A percentile compares a stretch with the other conserved stretches of the same genome.
Evolutionary conservation across 768 basidiomycete genomes (phyloP).

Genomic region (Auriscalpium microsporum): DNA sequence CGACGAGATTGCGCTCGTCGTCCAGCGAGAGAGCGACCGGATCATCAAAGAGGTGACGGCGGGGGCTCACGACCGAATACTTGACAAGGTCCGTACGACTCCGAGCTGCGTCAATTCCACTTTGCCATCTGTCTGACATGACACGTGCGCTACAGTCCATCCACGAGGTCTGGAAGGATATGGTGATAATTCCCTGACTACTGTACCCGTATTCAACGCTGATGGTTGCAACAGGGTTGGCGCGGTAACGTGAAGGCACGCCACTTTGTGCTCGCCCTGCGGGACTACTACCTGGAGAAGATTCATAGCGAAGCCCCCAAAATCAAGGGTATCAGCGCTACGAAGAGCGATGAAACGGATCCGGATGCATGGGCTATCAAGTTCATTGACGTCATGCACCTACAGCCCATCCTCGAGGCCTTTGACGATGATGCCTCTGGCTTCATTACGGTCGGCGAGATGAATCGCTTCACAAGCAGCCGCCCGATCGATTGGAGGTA

Average conservation of each 20-base stretch:
- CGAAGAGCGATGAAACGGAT: conserved; percentile 10
- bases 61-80: conserved; percentile 21
- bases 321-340: conserved; percentile 1
- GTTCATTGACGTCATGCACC: conserved; percentile 9
- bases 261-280: conserved; percentile 14
- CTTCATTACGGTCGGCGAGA: conserved; percentile 21
- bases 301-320: conserved; percentile 4
- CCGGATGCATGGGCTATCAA: conserved; percentile 7
- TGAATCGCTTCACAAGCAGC: conserved; percentile 20
- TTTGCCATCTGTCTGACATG: neutral
- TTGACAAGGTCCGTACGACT: neutral
- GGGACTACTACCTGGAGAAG: conserved; percentile 21
- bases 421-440: conserved; percentile 12
- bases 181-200: conserved; percentile 11
- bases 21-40: conserved; percentile 13
- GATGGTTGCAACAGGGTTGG: conserved; percentile 4
- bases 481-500: conserved; percentile 21
- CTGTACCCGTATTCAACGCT: neutral
- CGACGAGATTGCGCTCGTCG: conserved; percentile 8
- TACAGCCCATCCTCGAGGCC: conserved; percentile 17
- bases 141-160: neutral
- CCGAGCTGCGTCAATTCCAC: neutral
- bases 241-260: neutral
- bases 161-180: conserved; percentile 17
- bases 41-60: conserved; percentile 12